phyloP scores from a whole-genome alignment of 2,329 filamentous ascomycete species.

The Thelonectria discophora region DNA sequence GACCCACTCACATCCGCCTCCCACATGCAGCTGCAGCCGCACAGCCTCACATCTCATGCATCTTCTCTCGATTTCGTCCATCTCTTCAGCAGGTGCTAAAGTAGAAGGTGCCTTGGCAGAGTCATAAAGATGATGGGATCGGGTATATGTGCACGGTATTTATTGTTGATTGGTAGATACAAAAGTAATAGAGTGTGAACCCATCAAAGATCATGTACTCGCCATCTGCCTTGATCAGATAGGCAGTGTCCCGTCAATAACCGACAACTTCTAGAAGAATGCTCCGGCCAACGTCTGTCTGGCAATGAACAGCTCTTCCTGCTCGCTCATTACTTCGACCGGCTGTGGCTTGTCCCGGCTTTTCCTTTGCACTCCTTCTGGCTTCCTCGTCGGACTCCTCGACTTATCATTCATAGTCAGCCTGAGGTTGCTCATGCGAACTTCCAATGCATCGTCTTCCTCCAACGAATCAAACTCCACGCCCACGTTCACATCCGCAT shows the following conservation, averaged over 20 bases:
- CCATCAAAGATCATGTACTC: too few species aligned
- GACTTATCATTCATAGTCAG: conserved; percentile 23
- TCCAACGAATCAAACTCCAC: conserved; percentile 27
- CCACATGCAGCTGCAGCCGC: too few species aligned
- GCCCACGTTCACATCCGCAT: not conserved
- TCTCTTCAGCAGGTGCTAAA: too few species aligned
- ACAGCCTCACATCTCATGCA: too few species aligned
- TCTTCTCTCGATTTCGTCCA: not conserved
- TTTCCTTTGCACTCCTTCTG: conserved; percentile 17
- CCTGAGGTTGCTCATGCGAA: conserved; percentile 21
- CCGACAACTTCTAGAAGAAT: conserved; percentile 28
- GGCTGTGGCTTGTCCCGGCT: conserved; percentile 21
- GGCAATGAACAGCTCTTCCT: conserved; percentile 29
- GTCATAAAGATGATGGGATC: too few species aligned
- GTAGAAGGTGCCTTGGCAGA: too few species aligned
- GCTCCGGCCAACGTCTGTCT: conserved; percentile 31
- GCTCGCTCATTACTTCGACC: conserved; percentile 19
- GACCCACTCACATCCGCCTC: not conserved
- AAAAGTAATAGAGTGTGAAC: too few species aligned
- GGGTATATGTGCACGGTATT: too few species aligned
- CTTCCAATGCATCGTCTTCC: conserved; percentile 18
- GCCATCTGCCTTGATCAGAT: too few species aligned
- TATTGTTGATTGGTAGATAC: too few species aligned
- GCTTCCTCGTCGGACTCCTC: not conserved
- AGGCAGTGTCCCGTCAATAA: not conserved